phyloP scores from a whole-genome alignment of 345 rosid genomes.

The Hibiscus syriacus region DNA sequence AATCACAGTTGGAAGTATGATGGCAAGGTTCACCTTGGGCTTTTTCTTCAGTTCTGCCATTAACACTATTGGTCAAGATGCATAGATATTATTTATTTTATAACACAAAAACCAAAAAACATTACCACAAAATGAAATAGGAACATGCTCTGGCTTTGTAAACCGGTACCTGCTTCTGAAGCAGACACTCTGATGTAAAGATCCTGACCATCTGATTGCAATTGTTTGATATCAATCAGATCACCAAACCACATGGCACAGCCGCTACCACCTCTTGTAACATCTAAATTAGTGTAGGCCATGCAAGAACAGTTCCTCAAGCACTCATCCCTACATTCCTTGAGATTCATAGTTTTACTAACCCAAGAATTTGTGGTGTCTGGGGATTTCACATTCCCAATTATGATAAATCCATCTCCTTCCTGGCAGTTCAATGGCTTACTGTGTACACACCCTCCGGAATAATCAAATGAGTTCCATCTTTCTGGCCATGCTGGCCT shows the following conservation, averaged over 20 bases:
- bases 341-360: conserved; percentile 1
- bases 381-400: conserved; percentile 33
- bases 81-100: neutral
- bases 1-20: neutral
- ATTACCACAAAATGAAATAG: neutral
- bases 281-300: conserved; percentile 2
- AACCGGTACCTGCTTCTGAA: conserved; percentile 13
- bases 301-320: conserved; percentile 14
- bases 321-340: conserved; percentile 11
- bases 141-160: neutral
- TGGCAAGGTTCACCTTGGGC: neutral
- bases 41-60: neutral
- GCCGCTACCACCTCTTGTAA: conserved; percentile 11
- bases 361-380: conserved; percentile 27
- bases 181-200: conserved; percentile 49
- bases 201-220: conserved; percentile 25
- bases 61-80: neutral
- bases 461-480: conserved; percentile 34
- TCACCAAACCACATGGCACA: conserved; percentile 13
- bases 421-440: conserved; percentile 21
- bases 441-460: conserved; percentile 34
- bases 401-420: conserved; percentile 27
- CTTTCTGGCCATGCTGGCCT: conserved; percentile 17
- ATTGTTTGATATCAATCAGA: conserved; percentile 15
- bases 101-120: neutral